Conservation (phyloP, 1,284 basidiomycete species). For the Tilletia indica region DNA sequence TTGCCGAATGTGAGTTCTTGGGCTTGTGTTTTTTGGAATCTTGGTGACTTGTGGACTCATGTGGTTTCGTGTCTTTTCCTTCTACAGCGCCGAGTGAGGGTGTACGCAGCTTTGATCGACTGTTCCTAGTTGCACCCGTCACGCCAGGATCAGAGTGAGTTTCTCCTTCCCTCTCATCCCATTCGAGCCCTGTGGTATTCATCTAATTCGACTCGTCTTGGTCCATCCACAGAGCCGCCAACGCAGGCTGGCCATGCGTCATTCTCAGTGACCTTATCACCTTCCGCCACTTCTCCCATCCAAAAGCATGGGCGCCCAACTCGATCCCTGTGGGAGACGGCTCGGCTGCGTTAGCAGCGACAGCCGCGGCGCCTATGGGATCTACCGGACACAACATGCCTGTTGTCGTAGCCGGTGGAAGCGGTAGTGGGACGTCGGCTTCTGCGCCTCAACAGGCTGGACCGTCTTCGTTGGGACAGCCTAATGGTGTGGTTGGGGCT, state of each 20-base stretch:
- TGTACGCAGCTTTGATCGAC: constrained; percentile 86
- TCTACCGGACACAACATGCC: constrained; percentile 28
- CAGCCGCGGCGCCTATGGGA: constrained; percentile 60
- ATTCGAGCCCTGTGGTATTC: too few species aligned
- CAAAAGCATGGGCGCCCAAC: constrained; percentile 64
- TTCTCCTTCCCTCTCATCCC: background rate
- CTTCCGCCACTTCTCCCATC: constrained; percentile 77
- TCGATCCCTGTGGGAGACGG: constrained; percentile 11
- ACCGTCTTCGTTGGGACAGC: background rate
- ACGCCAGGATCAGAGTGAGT: constrained; percentile 75
- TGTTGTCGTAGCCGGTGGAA: background rate
- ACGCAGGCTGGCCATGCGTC: constrained; percentile 81
- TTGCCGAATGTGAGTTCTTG: constrained; percentile 72
- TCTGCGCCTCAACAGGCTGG: background rate
- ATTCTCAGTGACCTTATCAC: constrained; percentile 85
- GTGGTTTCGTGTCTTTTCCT: constrained; percentile 31
- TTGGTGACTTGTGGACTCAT: background rate
- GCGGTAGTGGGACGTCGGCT: background rate
- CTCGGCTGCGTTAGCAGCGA: constrained; percentile 5
- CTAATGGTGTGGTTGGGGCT: background rate
- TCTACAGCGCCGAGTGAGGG: constrained; percentile 61
- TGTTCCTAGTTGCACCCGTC: constrained; percentile 81
- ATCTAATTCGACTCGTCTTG: background rate
- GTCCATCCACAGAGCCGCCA: constrained; percentile 65
- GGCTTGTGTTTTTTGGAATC: background rate